Evolutionary conservation across 257 asterid species (phyloP).

Genomic region (Buddleja alternifolia): DNA sequence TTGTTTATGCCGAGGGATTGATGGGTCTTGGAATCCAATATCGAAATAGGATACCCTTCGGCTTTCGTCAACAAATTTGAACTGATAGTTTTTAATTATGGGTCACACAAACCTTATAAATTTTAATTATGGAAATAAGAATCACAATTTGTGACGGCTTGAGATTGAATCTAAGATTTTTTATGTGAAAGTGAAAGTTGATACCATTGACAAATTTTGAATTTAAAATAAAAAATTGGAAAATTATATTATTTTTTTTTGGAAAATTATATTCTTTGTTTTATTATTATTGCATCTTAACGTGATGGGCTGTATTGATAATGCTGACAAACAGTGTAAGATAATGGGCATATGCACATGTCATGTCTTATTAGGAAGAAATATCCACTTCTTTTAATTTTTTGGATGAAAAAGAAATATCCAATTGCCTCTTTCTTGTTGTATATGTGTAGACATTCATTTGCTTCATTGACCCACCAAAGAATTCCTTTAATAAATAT

Average conservation of each 20-base stretch:
- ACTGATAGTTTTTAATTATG: no score
- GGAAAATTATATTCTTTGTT: constrained; percentile 22
- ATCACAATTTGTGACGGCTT: no score
- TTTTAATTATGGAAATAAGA: no score
- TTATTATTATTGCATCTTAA: constrained; percentile 23
- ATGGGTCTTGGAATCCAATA: constrained; percentile 14
- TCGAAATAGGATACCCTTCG: no score
- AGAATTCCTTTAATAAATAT: constrained; percentile 22
- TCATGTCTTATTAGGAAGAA: constrained; percentile 36
- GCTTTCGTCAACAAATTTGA: no score
- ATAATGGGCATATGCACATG: constrained; percentile 51
- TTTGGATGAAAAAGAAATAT: not conserved
- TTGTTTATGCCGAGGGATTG: not conserved
- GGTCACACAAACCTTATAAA: no score
- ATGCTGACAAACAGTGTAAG: constrained; percentile 50
- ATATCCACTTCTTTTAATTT: not conserved
- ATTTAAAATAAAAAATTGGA: no score
- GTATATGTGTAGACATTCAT: constrained; percentile 32
- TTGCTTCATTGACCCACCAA: constrained; percentile 45
- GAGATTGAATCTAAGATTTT: no score
- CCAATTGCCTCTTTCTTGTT: constrained; percentile 24
- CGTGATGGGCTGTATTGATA: constrained; percentile 39
- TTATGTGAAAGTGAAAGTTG: no score
- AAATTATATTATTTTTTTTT: no score
- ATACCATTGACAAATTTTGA: no score